Conservation (phyloP, 2,329 filamentous ascomycete genomes). For the Fusarium sp. region DNA sequence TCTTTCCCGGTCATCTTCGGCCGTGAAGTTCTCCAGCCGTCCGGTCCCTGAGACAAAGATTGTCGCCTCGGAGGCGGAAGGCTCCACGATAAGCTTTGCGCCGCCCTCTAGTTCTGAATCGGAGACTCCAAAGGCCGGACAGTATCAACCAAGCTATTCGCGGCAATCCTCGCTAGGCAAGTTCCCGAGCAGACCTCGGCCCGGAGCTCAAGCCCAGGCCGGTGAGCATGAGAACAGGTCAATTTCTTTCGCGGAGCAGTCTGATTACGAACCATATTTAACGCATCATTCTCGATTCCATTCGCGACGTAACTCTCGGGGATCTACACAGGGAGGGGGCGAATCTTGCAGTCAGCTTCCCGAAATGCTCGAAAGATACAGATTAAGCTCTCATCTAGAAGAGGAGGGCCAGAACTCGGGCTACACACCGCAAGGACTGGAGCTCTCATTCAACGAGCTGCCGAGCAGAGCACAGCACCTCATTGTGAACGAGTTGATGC, state of each 20-base stretch:
- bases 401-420: constrained; percentile 55
- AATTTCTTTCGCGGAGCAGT: constrained; percentile 72
- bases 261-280: constrained; percentile 42
- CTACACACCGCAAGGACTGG: constrained; percentile 73
- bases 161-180: constrained; percentile 66
- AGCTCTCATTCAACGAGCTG: constrained; percentile 88
- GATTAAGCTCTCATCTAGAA: constrained; percentile 39
- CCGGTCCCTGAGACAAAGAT: constrained; percentile 80
- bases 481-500: constrained; percentile 88
- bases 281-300: constrained; percentile 48
- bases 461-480: constrained; percentile 88
- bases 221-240: constrained; percentile 68
- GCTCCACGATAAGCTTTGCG: constrained; percentile 78
- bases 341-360: constrained; percentile 61
- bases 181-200: constrained; percentile 75
- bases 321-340: constrained; percentile 49
- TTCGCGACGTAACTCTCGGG: constrained; percentile 57
- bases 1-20: constrained; percentile 67
- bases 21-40: constrained; percentile 78
- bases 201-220: constrained; percentile 71
- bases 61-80: constrained; percentile 70
- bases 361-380: constrained; percentile 61
- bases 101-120: constrained; percentile 51
- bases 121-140: constrained; percentile 51
- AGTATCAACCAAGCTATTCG: constrained; percentile 55